Base-by-base conservation (phyloP, 306 rosid genomes). In the Trichosanthes truncata region DNA sequence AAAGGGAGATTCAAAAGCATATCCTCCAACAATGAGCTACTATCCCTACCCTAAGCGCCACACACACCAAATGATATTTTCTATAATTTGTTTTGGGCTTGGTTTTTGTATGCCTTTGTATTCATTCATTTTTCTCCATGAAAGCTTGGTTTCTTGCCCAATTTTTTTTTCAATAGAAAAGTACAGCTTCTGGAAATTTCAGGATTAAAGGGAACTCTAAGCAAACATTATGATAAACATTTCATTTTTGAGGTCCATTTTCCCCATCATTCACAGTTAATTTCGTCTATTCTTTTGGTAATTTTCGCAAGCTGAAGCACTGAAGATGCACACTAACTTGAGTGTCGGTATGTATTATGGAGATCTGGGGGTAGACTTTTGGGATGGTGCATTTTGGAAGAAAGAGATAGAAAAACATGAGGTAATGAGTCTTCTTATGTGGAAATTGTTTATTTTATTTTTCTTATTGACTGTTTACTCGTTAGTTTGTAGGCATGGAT, bases 331-430 rank as follows among this genome's bases (percentile, higher is more conserved):
- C 74, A 89, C 96, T 0, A 94, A 94, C 81, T 80, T 94, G 67
- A 86, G 86, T 23, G 91, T 94, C 41, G 98, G 96, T 31, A 82
- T 29, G 80, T 94, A 88, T 72, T 94, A 87, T 87, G 97, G 98
- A 80, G 92, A 72, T 0, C 88, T 88, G 97, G 92, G 95, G 73
- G 87, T 89, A 46, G 97, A 94, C 81, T 85, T 3, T 33, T 94
- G 98, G 98, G 80, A 86, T 38, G 85, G 26, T 69, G 82, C 80
- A 8, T 40, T 14, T 4, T 94, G 98, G 98, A 80, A 82, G 56
- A 13, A 36, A 71, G 86, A 94, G 85, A 57, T 79, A 2, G 88
- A 80, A 20, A 84, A 91, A 65, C 41, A 87, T 13, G 97, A 94
- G 98, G 98, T 62, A 26, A 23, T 3, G 49, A 9, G 20, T 26